These are phyloP conservation scores for Zymoseptoria passerinii DNA, from an alignment of 2,329 filamentous ascomycete genomes.

Conservation along the genomic window DNA sequence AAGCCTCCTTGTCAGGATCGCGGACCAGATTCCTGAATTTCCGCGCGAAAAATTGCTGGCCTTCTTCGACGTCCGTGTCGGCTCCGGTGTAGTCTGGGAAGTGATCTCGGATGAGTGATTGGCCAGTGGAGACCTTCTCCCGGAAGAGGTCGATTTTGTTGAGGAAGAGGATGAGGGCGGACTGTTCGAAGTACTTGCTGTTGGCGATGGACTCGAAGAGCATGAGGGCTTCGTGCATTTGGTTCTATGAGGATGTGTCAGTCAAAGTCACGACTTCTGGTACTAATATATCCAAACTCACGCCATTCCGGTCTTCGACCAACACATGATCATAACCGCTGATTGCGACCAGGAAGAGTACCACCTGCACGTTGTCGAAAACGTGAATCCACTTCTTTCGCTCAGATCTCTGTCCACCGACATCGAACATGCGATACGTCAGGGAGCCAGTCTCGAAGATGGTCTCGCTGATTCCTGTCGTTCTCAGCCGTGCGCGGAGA, in stretches of 20 bases:
- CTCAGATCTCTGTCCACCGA: constrained; percentile 84
- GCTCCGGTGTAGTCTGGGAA: constrained; percentile 43
- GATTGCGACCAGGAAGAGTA: constrained; percentile 89
- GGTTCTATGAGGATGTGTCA: constrained; percentile 34
- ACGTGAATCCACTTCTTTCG: constrained; percentile 98
- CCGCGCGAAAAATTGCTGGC: constrained; percentile 43
- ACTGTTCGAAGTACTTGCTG: constrained; percentile 45
- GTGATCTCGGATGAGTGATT: constrained; percentile 40
- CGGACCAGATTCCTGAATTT: constrained; percentile 45
- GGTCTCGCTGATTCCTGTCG: constrained; percentile 92
- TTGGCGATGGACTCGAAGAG: constrained; percentile 47
- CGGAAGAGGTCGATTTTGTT: constrained; percentile 48
- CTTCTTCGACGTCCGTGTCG: constrained; percentile 39
- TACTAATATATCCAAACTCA: constrained; percentile 42
- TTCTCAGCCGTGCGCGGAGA: constrained; percentile 78
- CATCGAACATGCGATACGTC: constrained; percentile 95
- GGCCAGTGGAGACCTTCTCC: constrained; percentile 41
- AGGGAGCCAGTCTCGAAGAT: constrained; percentile 85
- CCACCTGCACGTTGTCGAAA: constrained; percentile 86
- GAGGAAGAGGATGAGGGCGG: constrained; percentile 45
- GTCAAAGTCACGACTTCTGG: constrained; percentile 5
- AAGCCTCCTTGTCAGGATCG: constrained; percentile 44
- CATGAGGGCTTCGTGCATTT: constrained; percentile 49
- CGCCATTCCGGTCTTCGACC: constrained; percentile 91
- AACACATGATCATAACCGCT: constrained; percentile 95